phyloP scores from a whole-genome alignment of 2,329 filamentous ascomycete species.

The Exophiala sp. region DNA sequence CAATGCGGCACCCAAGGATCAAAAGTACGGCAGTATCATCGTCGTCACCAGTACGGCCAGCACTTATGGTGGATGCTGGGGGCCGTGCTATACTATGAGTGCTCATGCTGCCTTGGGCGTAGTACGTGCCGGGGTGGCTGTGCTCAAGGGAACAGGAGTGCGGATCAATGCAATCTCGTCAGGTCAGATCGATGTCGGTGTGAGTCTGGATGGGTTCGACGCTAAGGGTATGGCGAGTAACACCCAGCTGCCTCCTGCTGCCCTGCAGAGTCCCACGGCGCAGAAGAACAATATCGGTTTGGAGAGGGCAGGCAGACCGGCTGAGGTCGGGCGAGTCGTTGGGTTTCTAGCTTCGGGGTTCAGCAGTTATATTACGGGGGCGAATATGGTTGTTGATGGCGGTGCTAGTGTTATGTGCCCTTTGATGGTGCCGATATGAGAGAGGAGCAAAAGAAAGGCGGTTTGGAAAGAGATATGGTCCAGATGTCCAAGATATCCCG shows the following conservation, averaged over 20 bases:
- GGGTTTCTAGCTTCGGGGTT: constrained; percentile 60
- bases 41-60: constrained; percentile 56
- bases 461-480: no score
- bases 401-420: constrained; percentile 47
- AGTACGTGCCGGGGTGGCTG: constrained; percentile 38
- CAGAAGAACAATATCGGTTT: constrained; percentile 52
- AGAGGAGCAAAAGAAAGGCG: no score
- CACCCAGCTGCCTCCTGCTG: constrained; percentile 51
- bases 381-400: constrained; percentile 58
- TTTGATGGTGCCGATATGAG: constrained; percentile 37
- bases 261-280: constrained; percentile 46
- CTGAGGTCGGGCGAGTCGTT: constrained; percentile 55
- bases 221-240: constrained; percentile 42
- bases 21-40: constrained; percentile 57
- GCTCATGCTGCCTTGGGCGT: constrained; percentile 57
- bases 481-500: no score
- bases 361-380: constrained; percentile 56
- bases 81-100: constrained; percentile 56
- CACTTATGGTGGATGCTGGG: constrained; percentile 55
- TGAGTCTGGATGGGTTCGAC: constrained; percentile 38
- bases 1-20: constrained; percentile 56
- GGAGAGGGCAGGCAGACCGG: constrained; percentile 52
- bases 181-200: constrained; percentile 29
- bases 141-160: constrained; percentile 30
- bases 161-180: constrained; percentile 32